Evolutionary conservation across 2,329 filamentous ascomycete genomes (phyloP).

Genomic region (Aquanectria penicillioides): DNA sequence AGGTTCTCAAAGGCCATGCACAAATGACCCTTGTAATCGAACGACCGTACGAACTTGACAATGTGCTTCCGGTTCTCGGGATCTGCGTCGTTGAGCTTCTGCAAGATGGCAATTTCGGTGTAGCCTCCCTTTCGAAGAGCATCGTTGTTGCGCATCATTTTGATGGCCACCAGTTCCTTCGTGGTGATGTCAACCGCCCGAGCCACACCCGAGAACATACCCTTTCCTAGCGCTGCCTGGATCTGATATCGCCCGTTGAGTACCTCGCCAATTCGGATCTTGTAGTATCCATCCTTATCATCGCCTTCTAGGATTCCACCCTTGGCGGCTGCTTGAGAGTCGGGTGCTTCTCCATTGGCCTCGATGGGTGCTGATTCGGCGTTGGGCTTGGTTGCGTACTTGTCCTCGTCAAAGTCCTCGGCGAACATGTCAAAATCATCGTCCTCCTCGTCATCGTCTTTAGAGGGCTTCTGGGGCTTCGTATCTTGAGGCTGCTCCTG

Average conservation of each 20-base stretch:
- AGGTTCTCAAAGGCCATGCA: slow-evolving; percentile 98
- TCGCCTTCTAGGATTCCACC: slow-evolving; percentile 90
- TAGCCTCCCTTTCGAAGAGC: slow-evolving; percentile 90
- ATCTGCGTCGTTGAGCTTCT: slow-evolving; percentile 87
- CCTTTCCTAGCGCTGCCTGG: slow-evolving; percentile 86
- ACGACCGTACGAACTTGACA: slow-evolving; percentile 85
- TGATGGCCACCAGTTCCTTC: slow-evolving; percentile 87
- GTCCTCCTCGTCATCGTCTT: slow-evolving; percentile 68
- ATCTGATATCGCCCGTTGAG: slow-evolving; percentile 91
- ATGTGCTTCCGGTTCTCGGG: slow-evolving; percentile 91
- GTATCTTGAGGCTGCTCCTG: slow-evolving; percentile 40
- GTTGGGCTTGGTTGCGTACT: slow-evolving; percentile 65
- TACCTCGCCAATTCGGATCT: slow-evolving; percentile 90
- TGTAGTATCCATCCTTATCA: slow-evolving; percentile 96
- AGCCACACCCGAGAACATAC: slow-evolving; percentile 97
- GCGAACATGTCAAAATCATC: slow-evolving; percentile 92
- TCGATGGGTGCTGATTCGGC: slow-evolving; percentile 48
- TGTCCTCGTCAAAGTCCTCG: slow-evolving; percentile 76
- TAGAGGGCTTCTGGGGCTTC: slow-evolving; percentile 36
- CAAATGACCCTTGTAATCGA: slow-evolving; percentile 94
- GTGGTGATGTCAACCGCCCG: slow-evolving; percentile 82
- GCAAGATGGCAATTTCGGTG: slow-evolving; percentile 92
- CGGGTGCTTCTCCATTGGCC: slow-evolving; percentile 57
- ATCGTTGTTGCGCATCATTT: slow-evolving; percentile 97
- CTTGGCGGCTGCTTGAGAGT: slow-evolving; percentile 70